Conservation (phyloP, 306 rosid species). For the Cucurbita pepo region DNA sequence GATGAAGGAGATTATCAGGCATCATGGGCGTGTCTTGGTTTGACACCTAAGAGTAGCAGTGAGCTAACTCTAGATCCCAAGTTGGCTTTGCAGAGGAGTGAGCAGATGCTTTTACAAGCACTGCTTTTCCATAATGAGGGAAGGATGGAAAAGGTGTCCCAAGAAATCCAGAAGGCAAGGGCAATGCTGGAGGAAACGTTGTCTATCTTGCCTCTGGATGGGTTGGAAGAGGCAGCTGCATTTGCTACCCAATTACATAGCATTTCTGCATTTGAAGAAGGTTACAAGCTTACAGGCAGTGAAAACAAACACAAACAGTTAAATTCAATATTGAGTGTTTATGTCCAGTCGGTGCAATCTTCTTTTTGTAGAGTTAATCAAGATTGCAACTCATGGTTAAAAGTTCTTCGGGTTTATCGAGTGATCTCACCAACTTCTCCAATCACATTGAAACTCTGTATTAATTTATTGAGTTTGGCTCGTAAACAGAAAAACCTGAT, state of each 20-base stretch:
- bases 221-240: constrained; percentile 73
- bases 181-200: constrained; percentile 72
- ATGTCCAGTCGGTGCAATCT: constrained; percentile 39
- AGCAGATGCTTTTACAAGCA: constrained; percentile 95
- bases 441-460: constrained; percentile 45
- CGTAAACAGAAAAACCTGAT: constrained; percentile 53
- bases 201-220: constrained; percentile 74
- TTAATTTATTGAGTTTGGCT: constrained; percentile 62
- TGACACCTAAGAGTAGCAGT: constrained; percentile 89
- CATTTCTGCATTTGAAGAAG: constrained; percentile 61
- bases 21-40: constrained; percentile 85
- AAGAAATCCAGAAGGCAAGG: constrained; percentile 73
- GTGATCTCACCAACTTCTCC: constrained; percentile 50
- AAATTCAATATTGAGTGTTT: constrained; percentile 40
- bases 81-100: constrained; percentile 88
- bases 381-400: constrained; percentile 82
- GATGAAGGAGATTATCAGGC: constrained; percentile 82
- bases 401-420: constrained; percentile 73
- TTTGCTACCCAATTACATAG: constrained; percentile 70
- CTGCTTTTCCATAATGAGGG: constrained; percentile 60
- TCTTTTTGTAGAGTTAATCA: constrained; percentile 48
- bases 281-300: constrained; percentile 42
- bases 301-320: constrained; percentile 30
- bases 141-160: constrained; percentile 40
- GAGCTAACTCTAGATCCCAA: constrained; percentile 92